Base-by-base conservation (phyloP, 1,284 basidiomycete genomes). In the Ganoderma sinense region DNA sequence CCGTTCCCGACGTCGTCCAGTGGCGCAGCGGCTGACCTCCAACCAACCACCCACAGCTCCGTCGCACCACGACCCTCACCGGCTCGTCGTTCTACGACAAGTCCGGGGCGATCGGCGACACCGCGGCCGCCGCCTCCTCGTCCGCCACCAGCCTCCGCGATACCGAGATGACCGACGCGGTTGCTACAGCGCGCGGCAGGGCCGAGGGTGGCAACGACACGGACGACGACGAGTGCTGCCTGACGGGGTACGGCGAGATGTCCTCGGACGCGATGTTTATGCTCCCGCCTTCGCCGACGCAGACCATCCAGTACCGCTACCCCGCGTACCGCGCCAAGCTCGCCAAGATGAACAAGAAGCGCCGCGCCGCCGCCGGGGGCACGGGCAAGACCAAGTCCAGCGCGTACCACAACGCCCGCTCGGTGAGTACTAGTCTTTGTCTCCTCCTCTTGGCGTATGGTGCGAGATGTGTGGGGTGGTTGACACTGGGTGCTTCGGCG, bases 301-400 rank as follows among this genome's bases (percentile, higher is more conserved):
- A 73, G 67, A 73, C 72, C 65, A 67, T 71, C 70, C 71, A 73
- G 70, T 73, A 73, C 69, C 72, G 72, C 66, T 73, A 71, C 69
- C 72, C 70, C 70, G 72, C 70, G 39, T 73, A 71, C 65, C 69
- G 72, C 31, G 70, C 72, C 36, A 73, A 73, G 67, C 72, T 69
- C 62, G 70, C 70, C 59, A 64, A 67, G 23, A 26, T 65, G 58
- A 65, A 67, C 29, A 51, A 64, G 51, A 73, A 71, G 67, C 23
- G 58, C 62, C 72, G 72, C 66, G 65, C 69, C 40, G 66, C 68
- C 41, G 68, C 68, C 61, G 65, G 51, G 59, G 65, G 66, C 39
- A 58, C 65, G 53, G 66, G 67, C 56, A 73, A 73, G 66, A 58
- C 65, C 51, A 73, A 69, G 70, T 62, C 66, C 36, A 65, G 65